Conservation (phyloP, 129 eudicot species). For the Centella asiatica region DNA sequence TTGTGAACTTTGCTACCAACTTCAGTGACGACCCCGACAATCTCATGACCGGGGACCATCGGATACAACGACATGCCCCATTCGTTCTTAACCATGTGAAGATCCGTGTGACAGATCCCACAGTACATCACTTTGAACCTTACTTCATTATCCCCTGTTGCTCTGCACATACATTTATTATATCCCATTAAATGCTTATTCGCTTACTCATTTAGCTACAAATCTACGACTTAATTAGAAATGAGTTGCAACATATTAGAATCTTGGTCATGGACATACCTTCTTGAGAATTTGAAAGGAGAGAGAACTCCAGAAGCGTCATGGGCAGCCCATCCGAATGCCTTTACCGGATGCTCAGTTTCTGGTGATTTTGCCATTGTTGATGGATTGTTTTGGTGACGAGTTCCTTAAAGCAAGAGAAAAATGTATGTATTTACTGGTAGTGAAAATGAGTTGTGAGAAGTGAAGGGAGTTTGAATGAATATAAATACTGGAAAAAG, state of each 20-base stretch:
- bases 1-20: conserved; percentile 6
- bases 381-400: no score
- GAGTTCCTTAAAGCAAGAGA: no score
- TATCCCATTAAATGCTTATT: no score
- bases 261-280: no score
- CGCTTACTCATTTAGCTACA: no score
- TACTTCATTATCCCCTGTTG: conserved; percentile 36
- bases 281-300: conserved; percentile 19
- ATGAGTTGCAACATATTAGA: no score
- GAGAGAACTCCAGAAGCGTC: conserved; percentile 28
- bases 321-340: conserved; percentile 30
- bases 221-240: no score
- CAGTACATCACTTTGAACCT: conserved; percentile 33
- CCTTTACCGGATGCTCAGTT: conserved; percentile 25
- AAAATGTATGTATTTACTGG: no score
- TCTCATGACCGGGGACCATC: conserved; percentile 18
- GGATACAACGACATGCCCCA: conserved; percentile 18
- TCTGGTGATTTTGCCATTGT: conserved; percentile 28
- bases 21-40: conserved; percentile 6
- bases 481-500: no score
- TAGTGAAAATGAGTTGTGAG: no score
- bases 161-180: no score
- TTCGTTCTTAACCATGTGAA: conserved; percentile 27
- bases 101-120: conserved; percentile 36
- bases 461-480: no score